Evolutionary conservation across 306 rosid genomes (phyloP).

Genomic region (Medicago truncatula): DNA sequence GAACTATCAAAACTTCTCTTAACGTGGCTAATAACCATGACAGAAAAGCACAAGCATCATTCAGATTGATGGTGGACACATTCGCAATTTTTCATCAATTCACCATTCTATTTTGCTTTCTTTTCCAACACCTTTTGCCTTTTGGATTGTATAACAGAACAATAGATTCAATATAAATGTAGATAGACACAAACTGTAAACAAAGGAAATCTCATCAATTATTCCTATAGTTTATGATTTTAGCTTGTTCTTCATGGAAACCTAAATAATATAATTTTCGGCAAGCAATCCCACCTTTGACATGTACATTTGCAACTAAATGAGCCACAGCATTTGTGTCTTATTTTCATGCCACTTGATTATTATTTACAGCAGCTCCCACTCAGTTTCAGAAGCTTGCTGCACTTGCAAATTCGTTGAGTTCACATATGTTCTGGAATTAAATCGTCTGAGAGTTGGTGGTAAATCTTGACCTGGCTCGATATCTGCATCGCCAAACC

Average conservation of each 20-base stretch:
- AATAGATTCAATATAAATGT: slow-evolving; percentile 17
- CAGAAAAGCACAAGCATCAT: slow-evolving; percentile 31
- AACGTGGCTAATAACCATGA: slow-evolving; percentile 32
- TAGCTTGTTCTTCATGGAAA: not conserved
- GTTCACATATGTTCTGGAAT: slow-evolving; percentile 37
- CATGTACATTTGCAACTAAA: slow-evolving; percentile 20
- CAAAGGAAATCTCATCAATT: slow-evolving; percentile 15
- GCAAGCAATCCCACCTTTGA: slow-evolving; percentile 27
- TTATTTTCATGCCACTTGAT: slow-evolving; percentile 42
- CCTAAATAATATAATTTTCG: slow-evolving; percentile 14
- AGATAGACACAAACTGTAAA: slow-evolving; percentile 16
- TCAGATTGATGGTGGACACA: not conserved
- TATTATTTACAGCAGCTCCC: slow-evolving; percentile 76
- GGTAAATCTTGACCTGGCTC: slow-evolving; percentile 34
- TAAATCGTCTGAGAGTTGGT: slow-evolving; percentile 35
- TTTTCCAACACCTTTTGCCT: slow-evolving; percentile 8
- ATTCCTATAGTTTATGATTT: slow-evolving; percentile 37
- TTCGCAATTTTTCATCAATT: slow-evolving; percentile 28
- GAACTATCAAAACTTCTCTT: slow-evolving; percentile 53
- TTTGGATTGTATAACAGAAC: slow-evolving; percentile 26
- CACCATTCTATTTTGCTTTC: not conserved
- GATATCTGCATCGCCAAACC: slow-evolving; percentile 74
- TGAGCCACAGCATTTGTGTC: slow-evolving; percentile 19
- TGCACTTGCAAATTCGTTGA: slow-evolving; percentile 39
- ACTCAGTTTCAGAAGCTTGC: slow-evolving; percentile 65